Evolutionary conservation across 2,329 filamentous ascomycete species (phyloP).

Genomic region (Colletotrichum sp.): DNA sequence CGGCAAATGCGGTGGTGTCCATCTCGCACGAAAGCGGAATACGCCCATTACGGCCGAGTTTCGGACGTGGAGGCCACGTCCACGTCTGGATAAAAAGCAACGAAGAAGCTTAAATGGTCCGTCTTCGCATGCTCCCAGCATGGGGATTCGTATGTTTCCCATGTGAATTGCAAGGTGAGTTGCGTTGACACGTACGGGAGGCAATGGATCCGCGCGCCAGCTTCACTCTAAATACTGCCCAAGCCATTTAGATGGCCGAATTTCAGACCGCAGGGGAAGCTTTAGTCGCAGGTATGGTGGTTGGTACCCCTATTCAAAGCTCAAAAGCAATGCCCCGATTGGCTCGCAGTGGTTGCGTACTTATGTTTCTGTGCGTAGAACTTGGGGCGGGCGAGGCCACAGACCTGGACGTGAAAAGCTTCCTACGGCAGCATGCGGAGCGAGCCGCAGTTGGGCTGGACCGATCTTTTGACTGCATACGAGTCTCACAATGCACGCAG

Average conservation of each 20-base stretch:
- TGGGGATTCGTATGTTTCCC: background rate
- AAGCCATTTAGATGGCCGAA: background rate
- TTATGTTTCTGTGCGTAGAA: background rate
- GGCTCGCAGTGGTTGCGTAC: background rate
- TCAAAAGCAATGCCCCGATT: background rate
- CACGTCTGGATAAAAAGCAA: background rate
- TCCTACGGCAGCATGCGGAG: background rate
- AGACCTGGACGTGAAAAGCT: background rate
- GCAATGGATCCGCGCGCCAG: background rate
- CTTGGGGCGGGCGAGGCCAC: background rate
- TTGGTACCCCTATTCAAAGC: background rate
- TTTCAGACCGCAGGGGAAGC: background rate
- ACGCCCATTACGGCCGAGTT: background rate
- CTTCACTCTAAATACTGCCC: background rate
- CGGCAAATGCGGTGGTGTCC: background rate
- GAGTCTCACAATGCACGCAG: background rate
- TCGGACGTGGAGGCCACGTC: background rate
- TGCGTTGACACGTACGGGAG: background rate
- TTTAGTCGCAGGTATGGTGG: background rate
- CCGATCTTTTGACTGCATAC: background rate
- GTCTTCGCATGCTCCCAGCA: background rate
- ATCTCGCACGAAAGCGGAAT: background rate
- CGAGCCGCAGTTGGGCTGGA: background rate
- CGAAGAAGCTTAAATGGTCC: background rate
- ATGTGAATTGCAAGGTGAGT: background rate